phyloP scores from a whole-genome alignment of 257 asterid genomes.

The Haberlea rhodopensis region DNA sequence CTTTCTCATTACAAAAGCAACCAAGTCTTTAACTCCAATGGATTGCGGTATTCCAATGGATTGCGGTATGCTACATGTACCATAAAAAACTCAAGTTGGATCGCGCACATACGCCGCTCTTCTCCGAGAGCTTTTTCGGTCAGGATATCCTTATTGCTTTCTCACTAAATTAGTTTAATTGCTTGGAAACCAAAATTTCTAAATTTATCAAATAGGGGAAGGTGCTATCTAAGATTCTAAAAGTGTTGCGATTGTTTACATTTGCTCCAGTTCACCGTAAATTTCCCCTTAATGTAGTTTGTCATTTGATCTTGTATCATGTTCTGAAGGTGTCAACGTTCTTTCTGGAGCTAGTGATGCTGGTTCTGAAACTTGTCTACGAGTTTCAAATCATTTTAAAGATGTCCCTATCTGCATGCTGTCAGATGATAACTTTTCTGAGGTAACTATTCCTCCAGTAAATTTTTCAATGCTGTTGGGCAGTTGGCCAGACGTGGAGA shows the following conservation, averaged over 20 bases:
- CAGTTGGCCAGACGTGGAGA: constrained; percentile 2
- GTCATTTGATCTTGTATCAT: constrained; percentile 21
- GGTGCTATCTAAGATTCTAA: not conserved
- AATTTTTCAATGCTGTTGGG: constrained; percentile 10
- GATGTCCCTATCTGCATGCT: constrained; percentile 48
- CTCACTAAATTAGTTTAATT: too few species aligned
- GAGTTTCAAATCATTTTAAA: constrained; percentile 55
- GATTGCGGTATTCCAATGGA: too few species aligned
- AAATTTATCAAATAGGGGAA: not conserved
- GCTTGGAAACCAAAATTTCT: not conserved
- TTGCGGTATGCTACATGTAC: too few species aligned
- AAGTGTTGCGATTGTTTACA: not conserved
- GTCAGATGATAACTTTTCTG: constrained; percentile 69
- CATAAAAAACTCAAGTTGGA: too few species aligned
- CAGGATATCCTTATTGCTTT: too few species aligned
- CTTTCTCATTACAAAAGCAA: not conserved
- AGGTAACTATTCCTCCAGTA: constrained; percentile 46
- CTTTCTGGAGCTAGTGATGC: constrained; percentile 43
- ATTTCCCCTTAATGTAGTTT: not conserved
- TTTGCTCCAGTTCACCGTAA: not conserved
- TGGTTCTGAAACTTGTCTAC: constrained; percentile 44
- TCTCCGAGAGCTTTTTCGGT: too few species aligned
- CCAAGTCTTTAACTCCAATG: too few species aligned
- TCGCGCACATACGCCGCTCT: too few species aligned
- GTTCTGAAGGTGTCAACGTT: constrained; percentile 52